A percentile compares a stretch with the other conserved stretches of the same genome.
Evolutionary conservation across 2,329 filamentous ascomycete genomes (phyloP).

Genomic region (Fusarium udum): DNA sequence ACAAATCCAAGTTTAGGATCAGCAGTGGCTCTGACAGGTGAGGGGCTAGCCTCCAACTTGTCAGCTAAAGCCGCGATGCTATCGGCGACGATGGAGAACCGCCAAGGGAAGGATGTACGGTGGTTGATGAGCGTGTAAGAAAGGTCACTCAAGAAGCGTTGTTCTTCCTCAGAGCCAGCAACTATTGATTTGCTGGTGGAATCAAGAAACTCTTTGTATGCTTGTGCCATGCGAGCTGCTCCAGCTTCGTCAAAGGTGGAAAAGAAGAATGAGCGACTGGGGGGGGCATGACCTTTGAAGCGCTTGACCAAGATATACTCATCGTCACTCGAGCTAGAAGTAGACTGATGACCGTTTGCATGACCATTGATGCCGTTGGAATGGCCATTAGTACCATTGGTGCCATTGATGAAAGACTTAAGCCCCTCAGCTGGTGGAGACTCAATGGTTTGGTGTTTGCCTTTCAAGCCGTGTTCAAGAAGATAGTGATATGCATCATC

Average conservation of each 20-base stretch:
- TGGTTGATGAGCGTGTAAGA: conserved; percentile 4
- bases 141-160: neutral
- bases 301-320: neutral
- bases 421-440: neutral
- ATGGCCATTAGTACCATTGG: neutral
- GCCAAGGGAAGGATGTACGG: conserved; percentile 2
- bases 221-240: neutral
- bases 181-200: neutral
- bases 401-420: neutral
- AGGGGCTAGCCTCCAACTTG: neutral
- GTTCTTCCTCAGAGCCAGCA: neutral
- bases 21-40: neutral
- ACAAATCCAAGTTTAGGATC: conserved; percentile 7
- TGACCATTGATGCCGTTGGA: neutral
- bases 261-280: neutral
- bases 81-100: neutral
- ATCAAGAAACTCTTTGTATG: neutral
- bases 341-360: neutral
- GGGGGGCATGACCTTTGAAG: neutral
- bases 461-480: neutral
- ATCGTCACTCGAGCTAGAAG: neutral
- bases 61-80: neutral
- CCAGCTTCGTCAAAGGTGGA: conserved; percentile 8
- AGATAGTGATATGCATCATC: conserved; percentile 10
- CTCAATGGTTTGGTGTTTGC: neutral